phyloP scores from a whole-genome alignment of 768 basidiomycete species.

The Suillus spraguei region DNA sequence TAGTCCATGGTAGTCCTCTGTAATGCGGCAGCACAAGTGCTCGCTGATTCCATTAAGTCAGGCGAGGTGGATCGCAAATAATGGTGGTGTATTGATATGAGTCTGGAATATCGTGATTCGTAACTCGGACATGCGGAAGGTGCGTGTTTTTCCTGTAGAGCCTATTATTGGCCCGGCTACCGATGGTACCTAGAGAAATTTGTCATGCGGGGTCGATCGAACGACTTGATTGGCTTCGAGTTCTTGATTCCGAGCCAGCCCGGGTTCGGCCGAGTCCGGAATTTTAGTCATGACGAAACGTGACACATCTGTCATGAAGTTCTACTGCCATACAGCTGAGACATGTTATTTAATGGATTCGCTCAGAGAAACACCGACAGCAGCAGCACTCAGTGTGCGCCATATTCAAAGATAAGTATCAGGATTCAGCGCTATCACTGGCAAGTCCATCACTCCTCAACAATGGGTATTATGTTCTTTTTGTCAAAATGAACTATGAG shows the following conservation, averaged over 20 bases:
- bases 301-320: too few species aligned
- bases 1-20: conserved; percentile 22
- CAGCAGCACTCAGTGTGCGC: too few species aligned
- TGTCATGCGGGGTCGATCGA: conserved; percentile 3
- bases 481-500: too few species aligned
- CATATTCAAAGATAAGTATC: too few species aligned
- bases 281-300: too few species aligned
- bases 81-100: not conserved
- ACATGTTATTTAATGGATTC: too few species aligned
- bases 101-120: not conserved
- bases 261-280: too few species aligned
- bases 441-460: not conserved
- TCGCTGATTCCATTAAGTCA: not conserved
- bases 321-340: too few species aligned
- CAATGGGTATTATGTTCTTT: not conserved
- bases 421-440: too few species aligned
- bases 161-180: conserved; percentile 1
- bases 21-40: not conserved
- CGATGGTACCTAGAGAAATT: not conserved
- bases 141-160: not conserved
- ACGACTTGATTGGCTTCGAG: not conserved
- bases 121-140: conserved; percentile 1
- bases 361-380: too few species aligned
- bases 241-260: too few species aligned
- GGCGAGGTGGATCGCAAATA: not conserved